Conservation (phyloP, 805 yeast genomes). For the Spathaspora arborariae region DNA sequence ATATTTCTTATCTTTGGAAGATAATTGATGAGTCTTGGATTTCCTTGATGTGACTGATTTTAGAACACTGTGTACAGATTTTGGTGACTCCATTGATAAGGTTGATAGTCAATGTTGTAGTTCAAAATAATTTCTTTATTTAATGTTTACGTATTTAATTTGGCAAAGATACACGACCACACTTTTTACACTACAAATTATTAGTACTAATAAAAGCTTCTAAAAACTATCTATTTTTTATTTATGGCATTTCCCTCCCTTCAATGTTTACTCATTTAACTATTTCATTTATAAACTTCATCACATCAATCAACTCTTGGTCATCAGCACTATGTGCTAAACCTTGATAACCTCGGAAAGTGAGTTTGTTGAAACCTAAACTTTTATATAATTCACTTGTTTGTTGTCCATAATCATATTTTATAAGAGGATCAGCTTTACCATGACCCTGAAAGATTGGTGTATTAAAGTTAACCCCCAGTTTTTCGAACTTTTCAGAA, state of each 20-base stretch:
- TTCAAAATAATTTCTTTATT: background rate
- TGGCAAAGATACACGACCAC: background rate
- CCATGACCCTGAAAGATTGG: slow-evolving; percentile 93
- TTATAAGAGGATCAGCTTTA: slow-evolving; percentile 64
- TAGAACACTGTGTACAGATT: background rate
- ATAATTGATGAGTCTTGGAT: slow-evolving; percentile 1
- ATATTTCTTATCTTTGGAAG: slow-evolving; percentile 55
- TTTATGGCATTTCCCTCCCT: background rate
- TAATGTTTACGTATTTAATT: background rate
- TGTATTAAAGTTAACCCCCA: slow-evolving; percentile 47
- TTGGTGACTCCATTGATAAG: background rate
- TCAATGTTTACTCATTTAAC: slow-evolving; percentile 1
- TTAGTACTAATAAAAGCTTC: no score
- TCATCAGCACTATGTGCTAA: slow-evolving; percentile 66
- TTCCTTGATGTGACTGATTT: background rate
- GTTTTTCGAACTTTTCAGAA: slow-evolving; percentile 13
- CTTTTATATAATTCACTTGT: slow-evolving; percentile 44
- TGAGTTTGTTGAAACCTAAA: slow-evolving; percentile 39
- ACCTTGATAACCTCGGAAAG: slow-evolving; percentile 55
- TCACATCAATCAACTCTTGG: slow-evolving; percentile 59
- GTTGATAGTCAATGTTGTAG: background rate
- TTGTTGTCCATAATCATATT: slow-evolving; percentile 32
- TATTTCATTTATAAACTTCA: slow-evolving; percentile 26
- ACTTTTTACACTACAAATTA: background rate
- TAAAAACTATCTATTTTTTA: no score